These are phyloP conservation scores for Aspergillus avenaceus DNA, from an alignment of 495 filamentous ascomycete species.

Conservation along the genomic window DNA sequence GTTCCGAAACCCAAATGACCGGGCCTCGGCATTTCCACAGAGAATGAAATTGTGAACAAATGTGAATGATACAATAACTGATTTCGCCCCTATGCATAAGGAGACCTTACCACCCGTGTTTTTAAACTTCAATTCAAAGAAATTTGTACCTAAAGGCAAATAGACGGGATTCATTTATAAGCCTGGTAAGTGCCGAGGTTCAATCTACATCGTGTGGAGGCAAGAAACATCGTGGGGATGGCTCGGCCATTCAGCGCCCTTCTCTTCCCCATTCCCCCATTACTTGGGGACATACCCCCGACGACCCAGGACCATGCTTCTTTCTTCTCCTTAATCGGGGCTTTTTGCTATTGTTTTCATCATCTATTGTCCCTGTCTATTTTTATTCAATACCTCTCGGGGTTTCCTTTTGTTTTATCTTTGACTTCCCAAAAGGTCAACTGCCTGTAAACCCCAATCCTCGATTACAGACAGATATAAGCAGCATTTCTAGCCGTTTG, in stretches of 20 bases:
- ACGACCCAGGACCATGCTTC: slow-evolving; percentile 13
- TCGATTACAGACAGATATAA: no score
- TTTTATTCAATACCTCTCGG: neutral
- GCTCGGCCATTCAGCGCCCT: slow-evolving; percentile 7
- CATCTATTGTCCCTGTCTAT: neutral
- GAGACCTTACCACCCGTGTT: neutral
- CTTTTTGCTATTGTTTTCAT: slow-evolving; percentile 7
- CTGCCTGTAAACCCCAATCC: no score
- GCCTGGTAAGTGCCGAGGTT: slow-evolving; percentile 24
- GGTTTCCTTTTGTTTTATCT: neutral
- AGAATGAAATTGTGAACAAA: no score
- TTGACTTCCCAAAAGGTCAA: no score
- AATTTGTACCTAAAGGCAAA: neutral
- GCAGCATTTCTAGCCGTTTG: no score
- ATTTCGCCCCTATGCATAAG: no score
- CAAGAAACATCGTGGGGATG: neutral
- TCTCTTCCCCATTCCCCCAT: slow-evolving; percentile 3
- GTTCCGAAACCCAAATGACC: no score
- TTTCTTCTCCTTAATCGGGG: slow-evolving; percentile 3
- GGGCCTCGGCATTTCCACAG: no score
- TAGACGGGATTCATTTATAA: slow-evolving; percentile 1
- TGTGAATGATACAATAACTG: no score
- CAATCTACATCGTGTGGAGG: slow-evolving; percentile 11
- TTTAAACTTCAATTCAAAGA: neutral
- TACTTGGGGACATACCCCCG: slow-evolving; percentile 15